These are phyloP conservation scores for Coemansia sp. DNA, from an alignment of 192 early-diverging fungal species.

Conservation along the genomic window DNA sequence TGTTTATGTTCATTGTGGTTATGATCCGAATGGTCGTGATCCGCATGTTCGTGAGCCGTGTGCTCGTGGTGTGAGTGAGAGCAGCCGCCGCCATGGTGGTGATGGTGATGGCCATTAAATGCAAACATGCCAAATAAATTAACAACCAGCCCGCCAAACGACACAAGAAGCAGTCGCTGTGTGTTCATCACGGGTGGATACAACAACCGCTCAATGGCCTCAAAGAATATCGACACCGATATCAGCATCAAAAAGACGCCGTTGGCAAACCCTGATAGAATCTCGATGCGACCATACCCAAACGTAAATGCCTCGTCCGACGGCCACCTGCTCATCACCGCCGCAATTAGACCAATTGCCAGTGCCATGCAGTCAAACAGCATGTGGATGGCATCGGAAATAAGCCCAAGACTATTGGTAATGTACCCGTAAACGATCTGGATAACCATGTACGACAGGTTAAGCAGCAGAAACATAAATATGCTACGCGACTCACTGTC, in stretches of 20 bases:
- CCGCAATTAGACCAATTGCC: conserved; percentile 81
- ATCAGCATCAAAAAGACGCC: conserved; percentile 88
- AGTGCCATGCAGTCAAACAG: conserved; percentile 94
- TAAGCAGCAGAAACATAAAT: conserved; percentile 90
- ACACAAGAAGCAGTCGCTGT: conserved; percentile 79
- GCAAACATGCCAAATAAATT: conserved; percentile 92
- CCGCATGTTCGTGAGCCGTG: conserved; percentile 47
- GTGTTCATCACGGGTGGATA: conserved; percentile 86
- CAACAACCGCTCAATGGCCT: conserved; percentile 84
- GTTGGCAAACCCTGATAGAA: conserved; percentile 89
- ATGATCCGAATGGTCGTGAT: conserved; percentile 57
- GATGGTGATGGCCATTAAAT: conserved; percentile 80
- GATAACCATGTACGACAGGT: conserved; percentile 90
- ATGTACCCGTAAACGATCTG: conserved; percentile 79
- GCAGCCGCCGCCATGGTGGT: conserved; percentile 44
- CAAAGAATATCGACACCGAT: conserved; percentile 86
- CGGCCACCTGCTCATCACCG: conserved; percentile 90
- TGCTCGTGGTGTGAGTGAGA: conserved; percentile 11
- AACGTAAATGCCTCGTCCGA: conserved; percentile 67
- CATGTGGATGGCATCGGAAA: conserved; percentile 98
- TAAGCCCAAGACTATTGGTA: conserved; percentile 85
- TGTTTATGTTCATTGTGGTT: conserved; percentile 60
- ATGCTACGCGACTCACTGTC: conserved; percentile 81
- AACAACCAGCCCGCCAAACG: conserved; percentile 85
- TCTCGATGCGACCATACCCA: conserved; percentile 89